Conservation (phyloP, 305 asterid genomes). For the Fraxinus baroniana region DNA sequence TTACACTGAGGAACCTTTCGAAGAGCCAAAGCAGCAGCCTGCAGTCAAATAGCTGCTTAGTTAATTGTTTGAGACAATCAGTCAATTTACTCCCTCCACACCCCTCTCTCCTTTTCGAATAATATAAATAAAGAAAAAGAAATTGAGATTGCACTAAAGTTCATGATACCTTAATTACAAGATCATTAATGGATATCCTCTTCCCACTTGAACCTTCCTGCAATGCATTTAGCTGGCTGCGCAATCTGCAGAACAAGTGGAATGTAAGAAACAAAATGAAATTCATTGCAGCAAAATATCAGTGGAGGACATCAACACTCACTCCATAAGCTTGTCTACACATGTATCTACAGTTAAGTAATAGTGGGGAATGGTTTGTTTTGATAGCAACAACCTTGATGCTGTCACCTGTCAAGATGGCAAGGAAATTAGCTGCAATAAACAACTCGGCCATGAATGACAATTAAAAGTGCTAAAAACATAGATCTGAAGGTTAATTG, state of each 20-base stretch:
- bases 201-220: slow-evolving; percentile 98
- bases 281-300: slow-evolving; percentile 17
- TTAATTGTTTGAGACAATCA: background rate
- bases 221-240: slow-evolving; percentile 68
- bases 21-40: slow-evolving; percentile 99
- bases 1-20: slow-evolving; percentile 84
- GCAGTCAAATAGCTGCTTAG: slow-evolving; percentile 31
- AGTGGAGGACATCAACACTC: slow-evolving; percentile 39
- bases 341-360: slow-evolving; percentile 92
- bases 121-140: background rate
- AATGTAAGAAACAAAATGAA: slow-evolving; percentile 19
- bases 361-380: slow-evolving; percentile 97
- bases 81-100: background rate
- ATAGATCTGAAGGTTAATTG: background rate
- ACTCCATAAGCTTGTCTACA: slow-evolving; percentile 96
- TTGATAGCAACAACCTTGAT: slow-evolving; percentile 81
- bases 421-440: background rate
- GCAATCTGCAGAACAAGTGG: slow-evolving; percentile 55
- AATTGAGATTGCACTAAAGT: background rate
- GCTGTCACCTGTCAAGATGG: slow-evolving; percentile 80
- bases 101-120: background rate
- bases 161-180: slow-evolving; percentile 82
- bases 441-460: background rate
- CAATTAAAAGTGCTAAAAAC: background rate
- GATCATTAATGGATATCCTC: slow-evolving; percentile 87